Conservation (phyloP, 2,329 filamentous ascomycete genomes). For the Cryphonectria naterciae region DNA sequence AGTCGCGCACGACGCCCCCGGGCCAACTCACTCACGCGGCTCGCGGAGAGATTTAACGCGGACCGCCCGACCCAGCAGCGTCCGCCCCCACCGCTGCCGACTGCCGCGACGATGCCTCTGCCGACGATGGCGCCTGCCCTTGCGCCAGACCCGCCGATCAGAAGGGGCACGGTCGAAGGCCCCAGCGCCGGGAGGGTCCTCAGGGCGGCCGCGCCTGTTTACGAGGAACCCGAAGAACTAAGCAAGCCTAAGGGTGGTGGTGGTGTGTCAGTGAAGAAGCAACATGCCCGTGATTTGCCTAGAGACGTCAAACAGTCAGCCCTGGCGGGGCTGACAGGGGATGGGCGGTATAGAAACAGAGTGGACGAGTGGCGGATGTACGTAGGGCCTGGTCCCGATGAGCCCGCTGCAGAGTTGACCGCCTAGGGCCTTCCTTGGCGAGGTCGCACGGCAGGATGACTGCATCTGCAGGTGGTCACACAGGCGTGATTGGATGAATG, state of each 20-base stretch:
- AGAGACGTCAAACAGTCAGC: constrained; percentile 42
- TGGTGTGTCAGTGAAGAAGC: constrained; percentile 32
- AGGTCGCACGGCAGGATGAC: neutral
- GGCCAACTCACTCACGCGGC: constrained; percentile 51
- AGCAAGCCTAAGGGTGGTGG: constrained; percentile 35
- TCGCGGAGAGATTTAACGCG: constrained; percentile 54
- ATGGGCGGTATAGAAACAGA: constrained; percentile 50
- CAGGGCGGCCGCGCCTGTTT: constrained; percentile 21
- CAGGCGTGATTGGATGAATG: neutral
- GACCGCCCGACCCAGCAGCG: constrained; percentile 34
- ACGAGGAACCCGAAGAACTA: constrained; percentile 41
- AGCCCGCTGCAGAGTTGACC: constrained; percentile 30
- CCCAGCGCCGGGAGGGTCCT: constrained; percentile 33
- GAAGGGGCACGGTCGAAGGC: constrained; percentile 47
- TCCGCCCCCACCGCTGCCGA: constrained; percentile 35
- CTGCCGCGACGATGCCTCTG: constrained; percentile 38
- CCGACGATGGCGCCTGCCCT: constrained; percentile 42
- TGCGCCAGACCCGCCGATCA: constrained; percentile 38
- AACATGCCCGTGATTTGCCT: constrained; percentile 33
- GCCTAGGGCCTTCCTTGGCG: neutral
- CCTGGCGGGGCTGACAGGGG: constrained; percentile 52
- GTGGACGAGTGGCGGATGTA: constrained; percentile 55
- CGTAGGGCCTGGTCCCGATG: constrained; percentile 49
- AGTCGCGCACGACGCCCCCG: constrained; percentile 48
- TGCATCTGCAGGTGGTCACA: neutral